Conservation (phyloP, 495 filamentous ascomycete species). For the Podospora anserina region DNA sequence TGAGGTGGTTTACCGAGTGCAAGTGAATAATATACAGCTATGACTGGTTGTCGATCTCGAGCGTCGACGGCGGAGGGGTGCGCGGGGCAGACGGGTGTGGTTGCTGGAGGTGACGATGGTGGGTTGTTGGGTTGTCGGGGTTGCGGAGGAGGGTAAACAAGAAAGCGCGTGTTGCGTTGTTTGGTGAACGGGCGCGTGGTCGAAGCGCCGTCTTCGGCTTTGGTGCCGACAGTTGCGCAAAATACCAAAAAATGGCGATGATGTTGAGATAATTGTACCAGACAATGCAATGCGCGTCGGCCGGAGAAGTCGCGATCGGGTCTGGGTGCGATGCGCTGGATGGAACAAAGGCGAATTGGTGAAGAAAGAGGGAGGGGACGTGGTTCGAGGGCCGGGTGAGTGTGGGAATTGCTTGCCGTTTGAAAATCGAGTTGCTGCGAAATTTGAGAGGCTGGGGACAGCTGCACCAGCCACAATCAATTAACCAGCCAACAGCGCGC, state of each 20-base stretch:
- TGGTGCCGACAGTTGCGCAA: slow-evolving; percentile 15
- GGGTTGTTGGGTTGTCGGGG: slow-evolving; percentile 14
- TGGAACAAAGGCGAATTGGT: slow-evolving; percentile 19
- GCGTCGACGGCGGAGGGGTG: slow-evolving; percentile 13
- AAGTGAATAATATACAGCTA: slow-evolving; percentile 20
- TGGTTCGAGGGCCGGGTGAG: slow-evolving; percentile 10
- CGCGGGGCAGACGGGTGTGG: slow-evolving; percentile 15
- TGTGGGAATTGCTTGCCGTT: slow-evolving; percentile 11
- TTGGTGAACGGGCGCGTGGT: slow-evolving; percentile 20
- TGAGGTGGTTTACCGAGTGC: slow-evolving; percentile 25
- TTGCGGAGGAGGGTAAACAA: slow-evolving; percentile 38
- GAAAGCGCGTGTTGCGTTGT: slow-evolving; percentile 40
- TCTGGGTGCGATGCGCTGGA: slow-evolving; percentile 24
- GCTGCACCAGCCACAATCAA: slow-evolving; percentile 29
- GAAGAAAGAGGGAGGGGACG: slow-evolving; percentile 17
- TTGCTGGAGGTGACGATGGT: slow-evolving; percentile 7
- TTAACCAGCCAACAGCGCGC: background rate
- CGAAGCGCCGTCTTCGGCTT: background rate
- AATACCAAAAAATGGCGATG: slow-evolving; percentile 15
- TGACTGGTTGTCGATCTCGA: slow-evolving; percentile 20
- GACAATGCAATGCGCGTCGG: slow-evolving; percentile 22
- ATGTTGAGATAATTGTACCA: slow-evolving; percentile 8
- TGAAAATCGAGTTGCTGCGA: slow-evolving; percentile 24
- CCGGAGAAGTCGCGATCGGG: background rate
- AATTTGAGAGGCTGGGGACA: slow-evolving; percentile 36